These are phyloP conservation scores for Noccaea caerulescens DNA, from an alignment of 345 rosid species.

Conservation along the genomic window DNA sequence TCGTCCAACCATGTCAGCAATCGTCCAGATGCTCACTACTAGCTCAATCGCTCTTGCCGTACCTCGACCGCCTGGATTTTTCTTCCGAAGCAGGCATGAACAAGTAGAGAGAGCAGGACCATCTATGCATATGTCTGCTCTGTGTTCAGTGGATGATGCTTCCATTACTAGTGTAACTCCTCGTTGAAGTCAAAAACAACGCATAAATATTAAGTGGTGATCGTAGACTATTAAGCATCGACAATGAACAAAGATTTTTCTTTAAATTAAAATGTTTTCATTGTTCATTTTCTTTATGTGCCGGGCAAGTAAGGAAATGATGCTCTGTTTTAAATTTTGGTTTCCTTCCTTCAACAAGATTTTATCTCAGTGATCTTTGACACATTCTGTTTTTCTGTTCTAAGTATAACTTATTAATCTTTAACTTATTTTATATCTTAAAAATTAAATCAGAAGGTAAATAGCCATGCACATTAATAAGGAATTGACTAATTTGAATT, in stretches of 20 bases:
- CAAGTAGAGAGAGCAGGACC: constrained; percentile 1
- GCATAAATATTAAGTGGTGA: neutral
- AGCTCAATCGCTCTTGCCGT: constrained; percentile 36
- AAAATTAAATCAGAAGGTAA: neutral
- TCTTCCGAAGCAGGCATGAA: constrained; percentile 1
- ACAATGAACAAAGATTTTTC: neutral
- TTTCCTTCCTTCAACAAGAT: too few species aligned
- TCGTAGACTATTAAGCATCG: neutral
- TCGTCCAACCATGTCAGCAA: constrained; percentile 52
- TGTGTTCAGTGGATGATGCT: constrained; percentile 27
- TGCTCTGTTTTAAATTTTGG: too few species aligned
- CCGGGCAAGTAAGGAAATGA: too few species aligned
- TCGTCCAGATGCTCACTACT: constrained; percentile 48
- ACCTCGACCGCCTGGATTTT: constrained; percentile 38
- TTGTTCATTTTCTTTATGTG: too few species aligned
- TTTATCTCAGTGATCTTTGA: too few species aligned
- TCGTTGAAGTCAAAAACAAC: constrained; percentile 18
- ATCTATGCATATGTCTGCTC: neutral
- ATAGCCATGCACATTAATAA: neutral
- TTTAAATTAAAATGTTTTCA: too few species aligned
- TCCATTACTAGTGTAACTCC: constrained; percentile 31
- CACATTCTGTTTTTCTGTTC: too few species aligned
- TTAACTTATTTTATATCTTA: neutral
- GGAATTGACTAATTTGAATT: neutral
- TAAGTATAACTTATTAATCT: too few species aligned